phyloP scores from a whole-genome alignment of 1,284 basidiomycete species.

The Fomes fomentarius region DNA sequence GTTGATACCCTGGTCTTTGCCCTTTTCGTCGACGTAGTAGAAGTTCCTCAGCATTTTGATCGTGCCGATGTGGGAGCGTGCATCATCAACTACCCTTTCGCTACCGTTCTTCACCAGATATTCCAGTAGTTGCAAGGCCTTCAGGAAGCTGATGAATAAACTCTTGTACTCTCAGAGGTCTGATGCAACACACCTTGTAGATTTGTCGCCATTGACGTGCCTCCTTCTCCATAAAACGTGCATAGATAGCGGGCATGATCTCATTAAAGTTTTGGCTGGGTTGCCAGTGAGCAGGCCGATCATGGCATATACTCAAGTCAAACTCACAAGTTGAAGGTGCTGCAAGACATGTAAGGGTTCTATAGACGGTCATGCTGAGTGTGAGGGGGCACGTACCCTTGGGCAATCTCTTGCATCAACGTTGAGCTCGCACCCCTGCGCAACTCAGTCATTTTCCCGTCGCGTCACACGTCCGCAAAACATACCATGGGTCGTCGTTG shows the following conservation, averaged over 20 bases:
- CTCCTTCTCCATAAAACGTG: constrained; percentile 96
- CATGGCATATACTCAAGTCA: background rate
- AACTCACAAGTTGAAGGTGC: constrained; percentile 93
- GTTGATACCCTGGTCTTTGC: constrained; percentile 99
- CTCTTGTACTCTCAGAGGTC: no score
- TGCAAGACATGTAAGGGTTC: constrained; percentile 31
- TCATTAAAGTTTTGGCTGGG: constrained; percentile 97
- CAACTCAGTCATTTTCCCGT: constrained; percentile 1
- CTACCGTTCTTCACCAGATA: constrained; percentile 99
- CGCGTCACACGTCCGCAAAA: background rate
- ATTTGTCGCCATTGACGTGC: constrained; percentile 99
- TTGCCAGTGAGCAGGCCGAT: constrained; percentile 1
- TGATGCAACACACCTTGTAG: constrained; percentile 76
- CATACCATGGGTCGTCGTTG: constrained; percentile 95
- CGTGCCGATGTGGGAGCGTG: constrained; percentile 91
- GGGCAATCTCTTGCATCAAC: constrained; percentile 98
- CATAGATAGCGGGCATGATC: constrained; percentile 98
- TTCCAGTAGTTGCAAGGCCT: constrained; percentile 94
- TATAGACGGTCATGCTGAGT: background rate
- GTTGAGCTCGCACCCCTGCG: constrained; percentile 96
- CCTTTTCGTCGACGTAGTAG: constrained; percentile 98
- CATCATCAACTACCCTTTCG: constrained; percentile 97
- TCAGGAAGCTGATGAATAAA: no score
- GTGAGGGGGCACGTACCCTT: constrained; percentile 65
- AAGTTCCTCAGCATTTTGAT: constrained; percentile 98